Evolutionary conservation across 768 basidiomycete genomes (phyloP), one percentile per base, ranked within the genome.

Genomic region (Pholiota molesta): DNA sequence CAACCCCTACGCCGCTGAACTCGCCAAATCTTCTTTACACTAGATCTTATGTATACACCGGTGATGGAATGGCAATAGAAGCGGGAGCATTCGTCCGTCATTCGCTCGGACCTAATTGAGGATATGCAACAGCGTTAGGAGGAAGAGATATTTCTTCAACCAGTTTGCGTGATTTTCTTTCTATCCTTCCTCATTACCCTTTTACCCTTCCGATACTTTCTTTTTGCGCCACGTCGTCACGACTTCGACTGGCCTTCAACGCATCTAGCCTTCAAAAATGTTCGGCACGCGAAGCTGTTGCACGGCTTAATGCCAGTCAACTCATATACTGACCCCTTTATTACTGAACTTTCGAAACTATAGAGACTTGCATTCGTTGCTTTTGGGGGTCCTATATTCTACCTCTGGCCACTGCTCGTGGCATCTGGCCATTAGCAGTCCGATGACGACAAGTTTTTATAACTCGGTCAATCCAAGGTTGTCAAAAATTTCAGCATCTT

Each of bases 1-100:
- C 72, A 94, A 94, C 82, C 92, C 92, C 39, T 91, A 92, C 75
- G 89, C 88, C 10, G 86, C 86, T 23, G 83, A 89, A 70, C 85
- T 93, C 60, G 90, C 92, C 57, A 86, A 84, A 72, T 83, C 89
- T 71, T 74, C 81, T 19, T 64, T 79, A 63, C 80, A 81, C 67
- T 81, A 79, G 72, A 73, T 65, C 55, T 44, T 26, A 52, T 66
- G 60, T 68, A 62, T 60, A 42, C 52, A 31, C 52, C 39, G 29
- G 54, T 53, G 60, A 59, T 55, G 59, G 35, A 47, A 5, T 26
- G 55, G 21, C 16, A 68, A 65, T 68, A 68, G 66, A 68, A 49
- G 45, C 57, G 26, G 62, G 51, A 57, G 28, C 55, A 37, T 26
- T 33, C 21, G 33, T 51, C 35, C 57, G n/a, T n/a, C 16, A 23